phyloP scores from a whole-genome alignment of 129 eudicot genomes.

The Artemisia tridentata region DNA sequence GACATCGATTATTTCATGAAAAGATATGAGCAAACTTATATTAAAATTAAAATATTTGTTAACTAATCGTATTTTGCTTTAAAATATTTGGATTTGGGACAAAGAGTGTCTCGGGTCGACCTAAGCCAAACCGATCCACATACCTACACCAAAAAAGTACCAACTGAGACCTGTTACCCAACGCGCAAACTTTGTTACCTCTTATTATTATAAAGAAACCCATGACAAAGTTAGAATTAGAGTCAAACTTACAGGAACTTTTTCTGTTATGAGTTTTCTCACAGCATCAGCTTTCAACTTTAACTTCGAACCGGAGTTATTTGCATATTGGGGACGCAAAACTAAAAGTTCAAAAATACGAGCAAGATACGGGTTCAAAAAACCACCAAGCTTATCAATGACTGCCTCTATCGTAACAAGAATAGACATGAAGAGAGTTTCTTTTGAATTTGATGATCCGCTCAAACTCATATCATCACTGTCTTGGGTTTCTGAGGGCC shows the following conservation, averaged over 20 bases:
- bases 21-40: not conserved
- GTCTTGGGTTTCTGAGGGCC: slow-evolving; percentile 19
- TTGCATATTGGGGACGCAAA: slow-evolving; percentile 53
- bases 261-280: slow-evolving; percentile 60
- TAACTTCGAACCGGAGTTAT: slow-evolving; percentile 42
- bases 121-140: too few relatives aligned
- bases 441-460: slow-evolving; percentile 31
- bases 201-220: not conserved
- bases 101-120: too few relatives aligned
- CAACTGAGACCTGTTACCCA: not conserved
- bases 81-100: not conserved
- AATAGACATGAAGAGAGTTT: slow-evolving; percentile 52
- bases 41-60: not conserved
- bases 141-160: not conserved
- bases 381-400: slow-evolving; percentile 77
- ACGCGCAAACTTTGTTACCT: not conserved
- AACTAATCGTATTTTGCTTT: too few relatives aligned
- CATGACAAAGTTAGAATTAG: not conserved
- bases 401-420: slow-evolving; percentile 73
- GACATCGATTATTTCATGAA: too few relatives aligned
- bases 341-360: slow-evolving; percentile 62
- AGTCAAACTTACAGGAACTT: slow-evolving; percentile 64
- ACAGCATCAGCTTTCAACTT: slow-evolving; percentile 72
- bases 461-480: slow-evolving; percentile 17
- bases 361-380: slow-evolving; percentile 73